phyloP scores from a whole-genome alignment of 495 filamentous ascomycete species.

The Paragyromitra xinjiangensis region DNA sequence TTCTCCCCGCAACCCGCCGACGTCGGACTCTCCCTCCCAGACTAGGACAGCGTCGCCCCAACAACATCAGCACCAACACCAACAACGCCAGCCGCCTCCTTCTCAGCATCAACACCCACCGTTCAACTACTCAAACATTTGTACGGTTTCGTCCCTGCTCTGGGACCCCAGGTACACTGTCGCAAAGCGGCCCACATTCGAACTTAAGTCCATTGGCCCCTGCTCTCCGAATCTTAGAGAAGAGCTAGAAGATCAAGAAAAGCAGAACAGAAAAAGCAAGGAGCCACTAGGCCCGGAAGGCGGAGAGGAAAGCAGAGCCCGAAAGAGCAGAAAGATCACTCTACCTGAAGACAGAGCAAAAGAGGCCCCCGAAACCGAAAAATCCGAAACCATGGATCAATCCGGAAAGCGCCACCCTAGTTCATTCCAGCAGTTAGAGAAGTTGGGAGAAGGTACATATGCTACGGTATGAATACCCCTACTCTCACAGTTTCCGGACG shows the following conservation, averaged over 20 bases:
- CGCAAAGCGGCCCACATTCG: slow-evolving; percentile 52
- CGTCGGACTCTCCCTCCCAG: slow-evolving; percentile 46
- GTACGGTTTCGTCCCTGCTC: slow-evolving; percentile 60
- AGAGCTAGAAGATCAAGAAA: slow-evolving; percentile 49
- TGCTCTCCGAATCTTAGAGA: slow-evolving; percentile 43
- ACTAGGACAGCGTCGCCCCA: slow-evolving; percentile 47
- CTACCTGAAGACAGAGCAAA: slow-evolving; percentile 20
- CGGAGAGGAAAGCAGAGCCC: slow-evolving; percentile 49
- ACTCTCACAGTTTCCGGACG: slow-evolving; percentile 13
- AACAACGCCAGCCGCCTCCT: slow-evolving; percentile 12
- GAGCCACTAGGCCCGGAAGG: slow-evolving; percentile 40
- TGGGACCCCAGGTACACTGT: slow-evolving; percentile 61
- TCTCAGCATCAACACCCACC: slow-evolving; percentile 20
- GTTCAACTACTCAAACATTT: slow-evolving; percentile 14
- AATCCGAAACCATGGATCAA: slow-evolving; percentile 74
- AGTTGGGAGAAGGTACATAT: slow-evolving; percentile 98
- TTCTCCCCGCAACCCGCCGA: slow-evolving; percentile 52
- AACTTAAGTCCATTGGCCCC: slow-evolving; percentile 39
- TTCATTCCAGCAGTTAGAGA: slow-evolving; percentile 98
- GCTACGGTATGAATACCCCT: slow-evolving; percentile 77
- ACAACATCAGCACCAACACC: slow-evolving; percentile 38
- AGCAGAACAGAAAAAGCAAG: slow-evolving; percentile 18
- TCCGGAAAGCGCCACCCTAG: slow-evolving; percentile 78
- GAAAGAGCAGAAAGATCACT: slow-evolving; percentile 49
- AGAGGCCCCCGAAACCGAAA: slow-evolving; percentile 17